Percentiles rank a stretch among this genome's conserved stretches.
These are phyloP conservation scores for Chlamydomonas sphaeroides DNA, from an alignment of 139 green algal species.

Conservation along the genomic window DNA sequence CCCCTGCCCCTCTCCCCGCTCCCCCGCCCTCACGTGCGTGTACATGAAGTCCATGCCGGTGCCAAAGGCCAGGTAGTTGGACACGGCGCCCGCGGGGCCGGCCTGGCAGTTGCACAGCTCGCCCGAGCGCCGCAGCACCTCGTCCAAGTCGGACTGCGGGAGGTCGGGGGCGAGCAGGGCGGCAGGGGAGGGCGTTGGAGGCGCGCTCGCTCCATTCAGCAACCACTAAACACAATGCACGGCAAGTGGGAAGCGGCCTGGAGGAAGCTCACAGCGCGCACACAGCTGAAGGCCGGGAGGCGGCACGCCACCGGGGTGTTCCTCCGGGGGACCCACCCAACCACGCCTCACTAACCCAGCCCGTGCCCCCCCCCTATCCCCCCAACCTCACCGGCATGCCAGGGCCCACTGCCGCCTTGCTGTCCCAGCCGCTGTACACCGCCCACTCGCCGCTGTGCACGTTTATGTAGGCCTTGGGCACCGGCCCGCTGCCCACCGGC, in stretches of 20 bases:
- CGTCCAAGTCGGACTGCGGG: constrained; percentile 50
- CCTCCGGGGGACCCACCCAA: no score
- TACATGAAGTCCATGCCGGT: constrained; percentile 78
- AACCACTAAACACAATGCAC: no score
- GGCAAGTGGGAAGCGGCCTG: no score
- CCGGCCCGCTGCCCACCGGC: neutral
- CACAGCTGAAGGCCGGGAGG: no score
- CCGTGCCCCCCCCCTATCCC: neutral
- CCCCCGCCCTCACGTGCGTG: constrained; percentile 12
- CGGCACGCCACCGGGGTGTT: no score
- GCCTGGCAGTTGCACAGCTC: constrained; percentile 33
- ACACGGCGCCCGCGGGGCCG: constrained; percentile 42
- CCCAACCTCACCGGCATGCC: constrained; percentile 61
- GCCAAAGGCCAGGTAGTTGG: constrained; percentile 71
- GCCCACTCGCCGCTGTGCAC: constrained; percentile 74
- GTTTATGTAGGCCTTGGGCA: constrained; percentile 60
- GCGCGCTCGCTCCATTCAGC: no score
- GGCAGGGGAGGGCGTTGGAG: neutral
- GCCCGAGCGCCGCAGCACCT: constrained; percentile 49
- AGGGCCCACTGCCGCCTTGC: constrained; percentile 40
- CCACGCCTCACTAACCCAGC: no score
- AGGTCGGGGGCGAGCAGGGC: neutral
- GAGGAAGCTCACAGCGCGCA: neutral
- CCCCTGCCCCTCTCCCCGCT: no score
- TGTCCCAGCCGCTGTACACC: constrained; percentile 76